These are phyloP conservation scores for Alternaria hordeiaustralica DNA, from an alignment of 2,329 filamentous ascomycete genomes.

Conservation along the genomic window DNA sequence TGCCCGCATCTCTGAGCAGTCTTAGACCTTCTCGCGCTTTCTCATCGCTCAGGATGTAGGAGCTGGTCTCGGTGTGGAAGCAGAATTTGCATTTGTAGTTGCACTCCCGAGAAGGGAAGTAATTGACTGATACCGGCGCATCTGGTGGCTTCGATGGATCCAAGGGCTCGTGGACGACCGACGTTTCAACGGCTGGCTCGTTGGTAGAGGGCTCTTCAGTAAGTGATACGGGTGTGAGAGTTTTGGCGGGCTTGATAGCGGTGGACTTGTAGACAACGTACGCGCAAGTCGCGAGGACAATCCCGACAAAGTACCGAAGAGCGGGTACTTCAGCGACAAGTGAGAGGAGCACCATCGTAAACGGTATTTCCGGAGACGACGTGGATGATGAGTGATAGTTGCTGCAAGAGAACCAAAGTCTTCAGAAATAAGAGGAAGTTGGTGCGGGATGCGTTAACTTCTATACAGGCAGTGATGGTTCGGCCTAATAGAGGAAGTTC, in stretches of 20 bases:
- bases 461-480: not conserved
- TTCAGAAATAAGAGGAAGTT: not conserved
- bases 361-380: not conserved
- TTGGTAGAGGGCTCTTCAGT: not conserved
- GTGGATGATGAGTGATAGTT: not conserved
- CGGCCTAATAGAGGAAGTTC: not conserved
- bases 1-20: constrained; percentile 5
- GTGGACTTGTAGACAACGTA: not conserved
- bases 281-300: not conserved
- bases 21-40: not conserved
- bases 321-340: not conserved
- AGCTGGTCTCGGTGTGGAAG: not conserved
- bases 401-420: not conserved
- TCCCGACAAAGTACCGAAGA: not conserved
- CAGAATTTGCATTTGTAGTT: not conserved
- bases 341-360: not conserved
- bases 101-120: not conserved
- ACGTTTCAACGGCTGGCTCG: not conserved
- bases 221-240: not conserved
- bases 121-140: not conserved
- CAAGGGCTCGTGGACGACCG: not conserved
- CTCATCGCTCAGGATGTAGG: not conserved
- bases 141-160: constrained; percentile 2
- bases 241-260: not conserved
- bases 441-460: not conserved